Percentiles rank a stretch among this genome's conserved stretches.
Evolutionary conservation across 352 stramenopile genomes (phyloP).

Genomic region (Thalassiosira mediterranea): DNA sequence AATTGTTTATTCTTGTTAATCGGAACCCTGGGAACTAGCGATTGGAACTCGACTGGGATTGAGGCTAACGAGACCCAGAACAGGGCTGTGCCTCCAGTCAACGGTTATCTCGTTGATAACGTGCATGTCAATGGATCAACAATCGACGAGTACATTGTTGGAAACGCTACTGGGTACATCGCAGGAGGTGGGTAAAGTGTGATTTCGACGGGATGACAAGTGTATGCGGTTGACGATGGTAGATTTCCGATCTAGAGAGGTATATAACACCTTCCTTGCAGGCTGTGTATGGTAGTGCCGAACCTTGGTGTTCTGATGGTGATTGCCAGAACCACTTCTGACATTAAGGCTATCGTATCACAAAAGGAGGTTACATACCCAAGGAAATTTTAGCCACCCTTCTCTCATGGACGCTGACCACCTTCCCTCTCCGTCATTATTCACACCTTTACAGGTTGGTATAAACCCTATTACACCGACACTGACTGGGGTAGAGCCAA

Average conservation of each 20-base stretch:
- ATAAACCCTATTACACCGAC: not conserved
- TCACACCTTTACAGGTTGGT: not conserved
- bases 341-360: too few species aligned
- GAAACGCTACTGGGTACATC: not conserved
- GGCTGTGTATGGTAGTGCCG: too few species aligned
- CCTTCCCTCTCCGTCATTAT: not conserved
- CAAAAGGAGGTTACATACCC: too few species aligned
- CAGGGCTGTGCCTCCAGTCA: not conserved
- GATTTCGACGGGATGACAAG: too few species aligned
- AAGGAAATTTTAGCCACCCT: too few species aligned
- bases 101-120: not conserved
- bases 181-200: too few species aligned
- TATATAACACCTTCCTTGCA: too few species aligned
- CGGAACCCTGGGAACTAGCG: not conserved
- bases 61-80: not conserved
- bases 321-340: too few species aligned
- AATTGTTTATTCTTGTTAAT: not conserved
- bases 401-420: not conserved
- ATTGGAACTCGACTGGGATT: constrained; percentile 1
- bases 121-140: not conserved
- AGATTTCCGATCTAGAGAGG: too few species aligned
- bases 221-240: too few species aligned
- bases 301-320: too few species aligned
- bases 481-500: not conserved
- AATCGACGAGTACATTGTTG: not conserved